A percentile compares a stretch with the other conserved stretches of the same genome.
These are phyloP conservation scores for Xylaria sp. DNA, from an alignment of 2,329 filamentous ascomycete genomes.

Conservation along the genomic window DNA sequence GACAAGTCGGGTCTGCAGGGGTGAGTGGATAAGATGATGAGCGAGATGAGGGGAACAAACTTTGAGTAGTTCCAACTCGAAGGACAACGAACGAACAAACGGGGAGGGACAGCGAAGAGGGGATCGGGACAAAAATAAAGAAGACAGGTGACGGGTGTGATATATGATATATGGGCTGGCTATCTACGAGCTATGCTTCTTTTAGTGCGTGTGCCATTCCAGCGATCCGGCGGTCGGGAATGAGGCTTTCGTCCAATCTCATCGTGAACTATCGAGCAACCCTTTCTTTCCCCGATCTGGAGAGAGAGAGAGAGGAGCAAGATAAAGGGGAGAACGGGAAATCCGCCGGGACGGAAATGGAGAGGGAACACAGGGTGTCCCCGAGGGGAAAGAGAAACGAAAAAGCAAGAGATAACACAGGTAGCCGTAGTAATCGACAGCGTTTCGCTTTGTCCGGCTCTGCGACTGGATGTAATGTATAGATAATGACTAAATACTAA, in stretches of 20 bases:
- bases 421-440: constrained; percentile 34
- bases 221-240: constrained; percentile 24
- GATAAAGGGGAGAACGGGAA: constrained; percentile 27
- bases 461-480: constrained; percentile 10
- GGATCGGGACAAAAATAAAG: background rate
- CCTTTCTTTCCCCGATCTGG: background rate
- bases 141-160: background rate
- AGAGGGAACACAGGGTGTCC: constrained; percentile 17
- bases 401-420: constrained; percentile 20
- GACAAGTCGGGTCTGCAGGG: constrained; percentile 37
- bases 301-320: background rate
- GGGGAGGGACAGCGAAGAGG: constrained; percentile 8
- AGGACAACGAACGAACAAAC: background rate
- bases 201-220: constrained; percentile 16
- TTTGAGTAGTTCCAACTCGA: constrained; percentile 30
- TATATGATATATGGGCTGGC: background rate
- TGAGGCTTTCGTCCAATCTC: constrained; percentile 16
- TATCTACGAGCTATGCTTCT: background rate
- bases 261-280: constrained; percentile 11
- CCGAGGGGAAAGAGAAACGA: constrained; percentile 30
- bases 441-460: constrained; percentile 38
- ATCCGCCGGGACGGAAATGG: constrained; percentile 20
- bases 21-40: constrained; percentile 37
- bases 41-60: constrained; percentile 38
- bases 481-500: constrained; percentile 25